Evolutionary conservation across 441 rosid species (phyloP).

Genomic region (Raphanus hybrid): DNA sequence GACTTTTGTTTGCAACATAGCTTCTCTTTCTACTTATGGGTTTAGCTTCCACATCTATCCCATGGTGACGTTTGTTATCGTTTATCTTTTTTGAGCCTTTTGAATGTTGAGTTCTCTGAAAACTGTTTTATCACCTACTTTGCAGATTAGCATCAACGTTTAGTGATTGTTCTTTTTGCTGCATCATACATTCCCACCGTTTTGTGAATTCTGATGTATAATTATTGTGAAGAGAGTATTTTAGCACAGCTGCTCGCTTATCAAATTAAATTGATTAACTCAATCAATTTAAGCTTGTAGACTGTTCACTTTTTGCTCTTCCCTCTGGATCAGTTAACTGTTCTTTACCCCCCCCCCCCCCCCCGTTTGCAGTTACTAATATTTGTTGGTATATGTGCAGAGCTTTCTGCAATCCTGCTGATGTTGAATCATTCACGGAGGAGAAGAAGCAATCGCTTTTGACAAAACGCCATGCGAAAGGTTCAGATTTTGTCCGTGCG

Average conservation of each 20-base stretch:
- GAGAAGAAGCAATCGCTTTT: slow-evolving; percentile 87
- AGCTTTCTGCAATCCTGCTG: slow-evolving; percentile 91
- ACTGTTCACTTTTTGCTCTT: slow-evolving; percentile 1
- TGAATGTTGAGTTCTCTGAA: slow-evolving; percentile 19
- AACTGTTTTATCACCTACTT: slow-evolving; percentile 19
- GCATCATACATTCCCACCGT: slow-evolving; percentile 9
- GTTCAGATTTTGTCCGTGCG: slow-evolving; percentile 92
- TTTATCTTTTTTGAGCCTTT: neutral
- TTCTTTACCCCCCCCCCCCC: too few relatives aligned
- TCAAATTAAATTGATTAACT: slow-evolving; percentile 3
- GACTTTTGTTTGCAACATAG: too few relatives aligned
- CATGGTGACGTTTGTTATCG: slow-evolving; percentile 17
- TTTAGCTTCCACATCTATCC: neutral
- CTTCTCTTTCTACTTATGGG: too few relatives aligned
- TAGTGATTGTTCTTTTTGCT: slow-evolving; percentile 20
- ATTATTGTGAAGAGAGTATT: neutral
- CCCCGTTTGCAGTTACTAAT: slow-evolving; percentile 24
- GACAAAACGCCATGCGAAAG: slow-evolving; percentile 76
- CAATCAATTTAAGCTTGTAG: slow-evolving; percentile 19
- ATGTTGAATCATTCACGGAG: slow-evolving; percentile 91
- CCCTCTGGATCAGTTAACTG: neutral
- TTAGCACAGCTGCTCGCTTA: slow-evolving; percentile 13
- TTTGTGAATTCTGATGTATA: neutral
- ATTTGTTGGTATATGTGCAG: slow-evolving; percentile 47
- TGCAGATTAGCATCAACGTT: slow-evolving; percentile 30